These are phyloP conservation scores for Solanum sitiens DNA, from an alignment of 257 asterid genomes.

Conservation along the genomic window DNA sequence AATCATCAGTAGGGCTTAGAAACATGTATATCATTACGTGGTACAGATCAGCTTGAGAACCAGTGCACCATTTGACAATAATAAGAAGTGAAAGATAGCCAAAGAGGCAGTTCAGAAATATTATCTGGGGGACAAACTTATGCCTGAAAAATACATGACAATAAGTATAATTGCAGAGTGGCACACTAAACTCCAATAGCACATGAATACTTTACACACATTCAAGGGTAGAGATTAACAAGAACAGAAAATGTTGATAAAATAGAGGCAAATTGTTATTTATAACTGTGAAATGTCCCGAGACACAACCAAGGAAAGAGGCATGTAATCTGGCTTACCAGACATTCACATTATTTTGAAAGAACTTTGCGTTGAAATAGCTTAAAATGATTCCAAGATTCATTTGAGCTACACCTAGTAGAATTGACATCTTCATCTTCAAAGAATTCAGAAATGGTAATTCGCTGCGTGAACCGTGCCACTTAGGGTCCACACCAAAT, in stretches of 20 bases:
- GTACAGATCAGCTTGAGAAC: conserved; percentile 58
- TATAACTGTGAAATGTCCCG: neutral
- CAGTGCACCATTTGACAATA: conserved; percentile 59
- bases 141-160: conserved; percentile 22
- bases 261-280: neutral
- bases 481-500: conserved; percentile 58
- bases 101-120: conserved; percentile 46
- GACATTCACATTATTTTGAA: conserved; percentile 29
- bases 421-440: conserved; percentile 69
- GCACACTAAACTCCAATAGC: neutral
- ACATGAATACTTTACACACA: neutral
- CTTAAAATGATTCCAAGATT: conserved; percentile 55
- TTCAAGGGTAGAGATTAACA: neutral
- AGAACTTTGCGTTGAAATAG: conserved; percentile 47
- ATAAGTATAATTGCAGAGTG: neutral
- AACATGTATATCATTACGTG: conserved; percentile 66
- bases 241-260: neutral
- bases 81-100: conserved; percentile 57
- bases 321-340: conserved; percentile 22
- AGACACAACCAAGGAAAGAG: neutral
- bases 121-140: conserved; percentile 60
- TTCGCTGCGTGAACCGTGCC: conserved; percentile 63
- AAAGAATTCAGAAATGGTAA: conserved; percentile 58
- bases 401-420: conserved; percentile 57
- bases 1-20: conserved; percentile 51